These are phyloP conservation scores for Pythium sp. DNA, from an alignment of 352 stramenopile species.

Conservation along the genomic window DNA sequence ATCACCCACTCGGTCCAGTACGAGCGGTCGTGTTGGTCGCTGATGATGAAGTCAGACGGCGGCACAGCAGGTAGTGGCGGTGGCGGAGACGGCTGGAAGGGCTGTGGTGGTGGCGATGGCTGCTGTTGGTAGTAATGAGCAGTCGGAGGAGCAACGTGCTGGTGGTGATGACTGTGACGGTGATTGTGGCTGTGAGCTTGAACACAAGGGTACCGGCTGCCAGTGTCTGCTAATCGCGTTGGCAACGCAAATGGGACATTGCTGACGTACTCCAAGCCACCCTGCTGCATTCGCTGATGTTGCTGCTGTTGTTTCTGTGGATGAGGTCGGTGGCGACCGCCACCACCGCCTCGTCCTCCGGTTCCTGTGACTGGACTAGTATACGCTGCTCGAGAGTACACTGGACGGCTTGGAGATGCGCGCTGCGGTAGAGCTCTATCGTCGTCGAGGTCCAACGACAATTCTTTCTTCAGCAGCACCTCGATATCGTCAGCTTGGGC, in stretches of 20 bases:
- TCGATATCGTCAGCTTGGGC: constrained; percentile 7
- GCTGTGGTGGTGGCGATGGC: not conserved
- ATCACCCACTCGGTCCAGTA: constrained; percentile 86
- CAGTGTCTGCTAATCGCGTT: not conserved
- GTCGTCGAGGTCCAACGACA: not conserved
- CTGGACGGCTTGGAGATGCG: not conserved
- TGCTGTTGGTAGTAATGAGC: not conserved
- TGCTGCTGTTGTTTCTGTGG: not conserved
- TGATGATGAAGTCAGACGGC: not conserved
- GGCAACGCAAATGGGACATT: not conserved
- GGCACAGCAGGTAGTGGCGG: not conserved
- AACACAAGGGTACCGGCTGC: not conserved
- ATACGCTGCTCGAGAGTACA: not conserved
- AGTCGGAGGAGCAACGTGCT: not conserved
- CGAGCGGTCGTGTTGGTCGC: constrained; percentile 37
- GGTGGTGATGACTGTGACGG: not conserved
- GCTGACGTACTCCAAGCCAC: not conserved
- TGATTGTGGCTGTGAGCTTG: not conserved
- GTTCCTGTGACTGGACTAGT: not conserved
- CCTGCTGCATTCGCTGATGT: constrained; percentile 1
- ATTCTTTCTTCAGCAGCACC: constrained; percentile 11
- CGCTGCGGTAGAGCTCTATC: not conserved
- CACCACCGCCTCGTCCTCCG: not conserved
- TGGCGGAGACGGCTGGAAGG: not conserved
- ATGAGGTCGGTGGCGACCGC: not conserved